Conservation (phyloP, 345 rosid genomes). For the Rhizophora mangle region DNA sequence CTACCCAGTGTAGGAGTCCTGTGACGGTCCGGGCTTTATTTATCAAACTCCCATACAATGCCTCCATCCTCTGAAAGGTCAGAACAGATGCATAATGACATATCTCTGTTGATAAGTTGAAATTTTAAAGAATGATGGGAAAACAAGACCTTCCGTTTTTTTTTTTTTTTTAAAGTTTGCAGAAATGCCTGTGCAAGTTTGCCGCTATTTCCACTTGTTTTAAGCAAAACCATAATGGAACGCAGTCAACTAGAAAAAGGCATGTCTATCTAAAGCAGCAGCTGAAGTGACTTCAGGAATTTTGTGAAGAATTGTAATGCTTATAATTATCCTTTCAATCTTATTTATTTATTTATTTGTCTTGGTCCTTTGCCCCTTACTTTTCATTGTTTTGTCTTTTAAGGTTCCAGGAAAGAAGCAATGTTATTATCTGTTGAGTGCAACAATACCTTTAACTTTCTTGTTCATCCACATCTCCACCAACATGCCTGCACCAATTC, state of each 20-base stretch:
- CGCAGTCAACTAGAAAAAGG: neutral
- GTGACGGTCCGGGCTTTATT: conserved; percentile 22
- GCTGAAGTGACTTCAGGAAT: neutral
- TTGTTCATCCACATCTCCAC: conserved; percentile 83
- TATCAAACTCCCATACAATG: conserved; percentile 56
- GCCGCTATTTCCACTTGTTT: neutral
- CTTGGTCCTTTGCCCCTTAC: neutral
- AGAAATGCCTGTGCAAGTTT: neutral
- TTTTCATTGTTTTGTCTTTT: neutral
- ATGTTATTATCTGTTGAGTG: neutral
- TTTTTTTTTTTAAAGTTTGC: neutral
- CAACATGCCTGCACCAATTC: conserved; percentile 86
- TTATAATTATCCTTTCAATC: neutral
- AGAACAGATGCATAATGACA: neutral
- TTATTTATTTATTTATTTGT: neutral
- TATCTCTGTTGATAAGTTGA: neutral
- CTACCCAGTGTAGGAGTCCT: too few relatives aligned
- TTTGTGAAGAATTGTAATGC: neutral
- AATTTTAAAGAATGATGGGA: neutral
- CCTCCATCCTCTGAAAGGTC: conserved; percentile 56
- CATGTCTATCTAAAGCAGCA: neutral
- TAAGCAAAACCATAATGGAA: neutral
- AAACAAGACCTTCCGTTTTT: too few relatives aligned
- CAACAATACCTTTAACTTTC: conserved; percentile 62
- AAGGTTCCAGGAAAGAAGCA: neutral